Base-by-base conservation (phyloP, 768 basidiomycete genomes). In the Pleurotus tuoliensis region DNA sequence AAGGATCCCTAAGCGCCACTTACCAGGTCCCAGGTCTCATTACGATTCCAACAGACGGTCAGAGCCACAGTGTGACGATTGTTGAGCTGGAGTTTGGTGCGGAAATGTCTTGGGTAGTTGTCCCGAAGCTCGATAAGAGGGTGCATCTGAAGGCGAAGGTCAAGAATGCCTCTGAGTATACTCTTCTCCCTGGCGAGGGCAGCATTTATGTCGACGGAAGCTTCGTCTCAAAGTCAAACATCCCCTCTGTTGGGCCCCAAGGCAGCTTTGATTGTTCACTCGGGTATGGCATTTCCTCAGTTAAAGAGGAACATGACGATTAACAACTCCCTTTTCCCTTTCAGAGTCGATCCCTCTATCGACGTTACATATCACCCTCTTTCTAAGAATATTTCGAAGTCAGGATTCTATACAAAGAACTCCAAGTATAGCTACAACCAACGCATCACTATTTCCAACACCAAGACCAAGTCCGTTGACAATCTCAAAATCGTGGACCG, bases 181-280 rank as follows among this genome's bases (percentile, higher is more conserved):
- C 78, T 2, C 64, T 86, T 1, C 70, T 86, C 7, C 61, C 67
- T 0, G 83, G 84, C 0, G 60, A 63, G 0, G 77, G 78, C 0
- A 80, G 75, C 58, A 73, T 84, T 0, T 84, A 82, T 62, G 71
- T 84, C 30, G 80, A 85, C 63, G 80, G 80, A 30, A 77, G 76
- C 56, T 84, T 82, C 63, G 80, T 84, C 12, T 72, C 83, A 7
- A 75, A 72, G 57, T 77, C 79, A 0, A 55, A 67, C 4, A 67
- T 84, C 4, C 71, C 73, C 1, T 58, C 69, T 11, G 74, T 79
- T 8, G 75, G 73, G 44, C 74, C 76, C 5, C 66, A 73, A 39
- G 78, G 79, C 57, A 74, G 62, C 27, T 79, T 79, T 55, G 73
- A 76, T 46, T 78, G 75, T 64, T 69, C 76, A 5, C 71, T 79